Base-by-base conservation (phyloP, 2,329 filamentous ascomycete species). In the Colletotrichum camelliae region DNA sequence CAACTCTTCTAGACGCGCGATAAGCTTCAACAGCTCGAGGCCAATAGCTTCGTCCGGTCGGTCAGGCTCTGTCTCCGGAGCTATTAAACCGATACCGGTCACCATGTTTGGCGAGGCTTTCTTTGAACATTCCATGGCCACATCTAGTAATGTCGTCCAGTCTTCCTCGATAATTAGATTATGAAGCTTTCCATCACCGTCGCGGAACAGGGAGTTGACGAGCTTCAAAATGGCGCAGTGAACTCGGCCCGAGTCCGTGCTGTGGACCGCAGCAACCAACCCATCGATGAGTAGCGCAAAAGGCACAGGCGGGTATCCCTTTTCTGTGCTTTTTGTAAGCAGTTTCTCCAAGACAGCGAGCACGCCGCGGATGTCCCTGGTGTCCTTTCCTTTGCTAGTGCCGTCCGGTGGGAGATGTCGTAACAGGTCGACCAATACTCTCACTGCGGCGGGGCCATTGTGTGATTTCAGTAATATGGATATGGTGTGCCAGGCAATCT, bases 381-480 rank as follows among this genome's bases (percentile, higher is more conserved):
- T 87, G 67, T 91, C 88, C 72, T 89, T 91, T 72, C 87, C 88
- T 76, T 86, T 86, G 70, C 85, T 82, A 67, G 84, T 81, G n/a
- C 85, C 86, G 55, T 88, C 86, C 1, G 81, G 77, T 2, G 87
- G 83, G 48, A 89, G 86, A 69, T 88, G 87, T 57, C 88, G 88
- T 29, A 94, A 84, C 15, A 93, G 90, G 71, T 93, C 90, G 37
- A 95, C 86, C 27, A 95, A 84, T 29, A 93, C 89, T 70, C 91
- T 89, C 61, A 95, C 89, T 2, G 93, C 93, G 43, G 90, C 91
- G 77, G 94, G 93, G 24, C 93, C 93, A 77, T 95, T 91, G 81
- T 95, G 94, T 2, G 94, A 95, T 79, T 89, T 92, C 85, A 93
- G 93, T 1, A 96, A 86, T 77, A 95, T 93, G 80, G 90, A 89